Conservation (phyloP, 306 rosid species). For the Corylus avellana region DNA sequence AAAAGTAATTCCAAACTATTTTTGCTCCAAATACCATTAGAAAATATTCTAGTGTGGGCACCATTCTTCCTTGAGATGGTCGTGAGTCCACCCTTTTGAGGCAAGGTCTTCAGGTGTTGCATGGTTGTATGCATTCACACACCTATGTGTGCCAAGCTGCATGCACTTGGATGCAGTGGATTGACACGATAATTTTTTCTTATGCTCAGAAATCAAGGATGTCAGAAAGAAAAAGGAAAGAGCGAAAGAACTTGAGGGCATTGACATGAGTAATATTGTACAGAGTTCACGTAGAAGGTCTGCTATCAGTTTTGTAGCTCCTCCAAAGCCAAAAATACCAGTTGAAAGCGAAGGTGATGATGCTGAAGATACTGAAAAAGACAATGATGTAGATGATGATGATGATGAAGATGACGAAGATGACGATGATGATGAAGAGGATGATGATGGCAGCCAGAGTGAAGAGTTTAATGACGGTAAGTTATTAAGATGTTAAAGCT, state of each 20-base stretch:
- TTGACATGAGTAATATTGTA: conserved; percentile 86
- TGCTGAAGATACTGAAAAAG: conserved; percentile 45
- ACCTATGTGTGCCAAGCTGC: conserved; percentile 7
- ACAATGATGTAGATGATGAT: conserved; percentile 31
- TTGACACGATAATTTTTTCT: conserved; percentile 16
- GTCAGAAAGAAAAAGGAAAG: conserved; percentile 76
- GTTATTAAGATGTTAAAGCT: conserved; percentile 14
- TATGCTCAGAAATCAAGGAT: conserved; percentile 77
- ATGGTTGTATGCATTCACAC: conserved; percentile 10
- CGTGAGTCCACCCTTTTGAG: conserved; percentile 3
- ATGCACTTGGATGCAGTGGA: conserved; percentile 3
- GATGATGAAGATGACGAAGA: conserved; percentile 56
- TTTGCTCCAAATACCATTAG: conserved; percentile 5
- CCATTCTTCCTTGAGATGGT: background rate
- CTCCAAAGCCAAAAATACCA: conserved; percentile 71
- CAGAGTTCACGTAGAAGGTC: conserved; percentile 88
- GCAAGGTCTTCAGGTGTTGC: conserved; percentile 7
- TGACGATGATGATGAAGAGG: conserved; percentile 46
- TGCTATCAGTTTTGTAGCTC: conserved; percentile 56
- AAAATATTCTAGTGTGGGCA: background rate
- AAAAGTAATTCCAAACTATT: background rate
- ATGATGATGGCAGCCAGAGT: conserved; percentile 64
- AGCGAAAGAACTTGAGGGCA: conserved; percentile 96
- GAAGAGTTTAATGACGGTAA: conserved; percentile 73
- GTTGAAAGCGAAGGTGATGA: conserved; percentile 60